Evolutionary conservation across 345 rosid species (phyloP), one percentile per base, ranked within the genome.

Genomic region (Draba incana): DNA sequence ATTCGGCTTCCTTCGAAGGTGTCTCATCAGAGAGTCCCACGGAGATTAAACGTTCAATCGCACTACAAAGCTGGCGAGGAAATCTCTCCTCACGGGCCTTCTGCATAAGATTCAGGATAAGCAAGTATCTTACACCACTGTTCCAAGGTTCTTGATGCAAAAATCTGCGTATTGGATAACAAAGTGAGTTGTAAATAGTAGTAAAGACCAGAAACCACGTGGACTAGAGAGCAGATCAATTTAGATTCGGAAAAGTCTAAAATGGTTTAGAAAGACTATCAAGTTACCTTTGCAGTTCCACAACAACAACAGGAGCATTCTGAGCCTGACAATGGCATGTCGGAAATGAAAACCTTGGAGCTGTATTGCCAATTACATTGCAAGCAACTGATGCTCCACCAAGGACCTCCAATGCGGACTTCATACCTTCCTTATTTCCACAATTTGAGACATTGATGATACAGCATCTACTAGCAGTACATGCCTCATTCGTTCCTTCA

Each of bases 41-140:
- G 31, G 45, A 11, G 52, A 89, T 71, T 27, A 89, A 82, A 70
- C 88, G 80, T 52, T 81, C 71, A 67, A 94, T 75, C 43, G 72
- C 66, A 39, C 45, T 68, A 56, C 92, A 85, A 14, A 84, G 84
- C 52, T 82, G 84, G 37, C 25, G 70, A 76, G 96, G 95, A 69
- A 84, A 91, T 73, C 87, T 87, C 84, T 91, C 92, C 70, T 89
- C 99, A 39, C 88, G 86, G 8, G 95, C 96, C 81, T 83, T 89
- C 75, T 94, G 99, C 31, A 86, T 33, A 48, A 91, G 87, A 79
- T 85, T 89, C 72, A 89, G 84, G 70, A 86, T 78, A 38, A 94
- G 88, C 82, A 91, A 79, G 79, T 86, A 94, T 79, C 78, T 80
- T 14, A 72, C 77, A 61, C 68, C 71, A 68, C 56, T 75, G 83